Evolutionary conservation across 1,139 yeast species (phyloP), one percentile per base, ranked within the genome.

Genomic region (Starmera stellimalicola): DNA sequence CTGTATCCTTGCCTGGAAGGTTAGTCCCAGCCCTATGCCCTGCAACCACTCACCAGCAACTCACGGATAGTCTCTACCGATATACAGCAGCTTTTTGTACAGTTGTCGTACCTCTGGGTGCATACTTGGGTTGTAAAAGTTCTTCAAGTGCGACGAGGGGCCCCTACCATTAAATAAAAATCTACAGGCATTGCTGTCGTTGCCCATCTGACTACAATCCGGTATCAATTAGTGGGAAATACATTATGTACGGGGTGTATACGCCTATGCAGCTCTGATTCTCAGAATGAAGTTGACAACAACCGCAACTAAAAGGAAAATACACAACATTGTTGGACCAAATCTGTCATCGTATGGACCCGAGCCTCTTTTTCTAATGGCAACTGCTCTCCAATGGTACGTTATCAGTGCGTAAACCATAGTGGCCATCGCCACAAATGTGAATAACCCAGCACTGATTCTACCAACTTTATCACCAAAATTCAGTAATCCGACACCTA

Each of bases 351-450:
- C 99, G 57, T 91, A 91, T 20, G 98, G 98, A 32, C 98, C 98
- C 10, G 94, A 73, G 24, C 98, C 98, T 60, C 97, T 79, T 62
- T 91, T 73, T 60, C 99, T 78, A 50, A 91, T 91, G 40, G 98
- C 98, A 55, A 88, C 85, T 4, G 98, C 98, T 67, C 99, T 84
- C 98, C 98, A 93, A 61, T 91, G 99, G 59, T 93, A 91, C 16
- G 97, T 93, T 32, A 85, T 71, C 42, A 91, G 71, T 6, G 99
- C 98, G 54, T 91, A 91, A 7, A 80, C 71, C 99, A 91, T 91
- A 24, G 97, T 91, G 44, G 85, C 84, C 97, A 91, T 88, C 46
- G 98, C 95, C 44, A 80, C 77, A 42, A 91, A 70, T 3, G 98
- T 93, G 68, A 91, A 91, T 41, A 91, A 68, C 3, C 93, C 94